Percentiles rank a stretch among this genome's conserved stretches.
Evolutionary conservation across 148 eudicot genomes (phyloP).

Genomic region (Oxyria digyna): DNA sequence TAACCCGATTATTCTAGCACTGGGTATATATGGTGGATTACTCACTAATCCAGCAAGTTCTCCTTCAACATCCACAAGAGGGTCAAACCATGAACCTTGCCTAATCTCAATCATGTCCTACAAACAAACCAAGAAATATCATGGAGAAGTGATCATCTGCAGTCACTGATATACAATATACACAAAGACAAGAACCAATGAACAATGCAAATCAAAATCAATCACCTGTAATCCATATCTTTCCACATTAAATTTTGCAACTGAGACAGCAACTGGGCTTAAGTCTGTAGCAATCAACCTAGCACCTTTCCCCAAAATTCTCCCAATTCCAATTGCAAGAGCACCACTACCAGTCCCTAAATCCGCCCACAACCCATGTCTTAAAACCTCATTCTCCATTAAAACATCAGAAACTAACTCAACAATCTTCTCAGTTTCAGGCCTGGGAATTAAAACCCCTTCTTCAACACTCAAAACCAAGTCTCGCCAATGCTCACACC

Average conservation of each 20-base stretch:
- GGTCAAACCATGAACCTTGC: conserved; percentile 89
- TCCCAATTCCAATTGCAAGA: conserved; percentile 71
- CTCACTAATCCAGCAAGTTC: conserved; percentile 69
- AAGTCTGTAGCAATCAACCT: conserved; percentile 73
- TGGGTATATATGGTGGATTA: conserved; percentile 95
- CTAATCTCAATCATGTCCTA: conserved; percentile 46
- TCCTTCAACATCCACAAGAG: conserved; percentile 52
- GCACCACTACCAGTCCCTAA: conserved; percentile 97
- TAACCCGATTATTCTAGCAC: conserved; percentile 49
- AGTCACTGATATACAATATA: background rate
- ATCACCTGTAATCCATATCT: conserved; percentile 89
- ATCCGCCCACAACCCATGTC: conserved; percentile 84
- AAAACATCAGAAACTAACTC: conserved; percentile 49
- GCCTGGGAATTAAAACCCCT: conserved; percentile 92
- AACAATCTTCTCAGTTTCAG: conserved; percentile 73
- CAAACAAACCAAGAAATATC: background rate
- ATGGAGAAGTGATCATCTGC: background rate
- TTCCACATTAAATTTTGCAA: conserved; percentile 66
- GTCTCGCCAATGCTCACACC: conserved; percentile 99
- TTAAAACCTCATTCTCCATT: conserved; percentile 23
- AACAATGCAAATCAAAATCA: background rate
- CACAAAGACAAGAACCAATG: background rate
- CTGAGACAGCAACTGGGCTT: conserved; percentile 62
- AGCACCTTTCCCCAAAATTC: conserved; percentile 43
- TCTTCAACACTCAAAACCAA: conserved; percentile 77